Conservation (phyloP, 306 rosid species). For the Glycyrrhiza uralensis region DNA sequence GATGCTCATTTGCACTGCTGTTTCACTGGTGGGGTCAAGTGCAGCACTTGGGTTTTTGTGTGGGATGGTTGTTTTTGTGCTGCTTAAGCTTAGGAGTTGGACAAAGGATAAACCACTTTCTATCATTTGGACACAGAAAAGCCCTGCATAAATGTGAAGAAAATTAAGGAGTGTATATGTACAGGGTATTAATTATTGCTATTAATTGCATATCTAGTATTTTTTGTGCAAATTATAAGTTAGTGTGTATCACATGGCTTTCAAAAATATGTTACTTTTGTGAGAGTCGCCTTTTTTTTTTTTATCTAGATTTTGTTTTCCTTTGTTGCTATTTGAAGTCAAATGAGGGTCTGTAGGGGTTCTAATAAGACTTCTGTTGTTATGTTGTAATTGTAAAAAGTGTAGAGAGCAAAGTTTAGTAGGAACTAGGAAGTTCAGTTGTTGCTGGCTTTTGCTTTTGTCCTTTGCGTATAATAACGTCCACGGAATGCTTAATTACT, state of each 20-base stretch:
- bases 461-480: not conserved
- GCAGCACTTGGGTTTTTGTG: constrained; percentile 34
- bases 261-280: not conserved
- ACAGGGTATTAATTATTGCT: not conserved
- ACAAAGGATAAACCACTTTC: constrained; percentile 28
- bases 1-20: constrained; percentile 25
- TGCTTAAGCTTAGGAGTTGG: constrained; percentile 30
- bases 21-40: constrained; percentile 35
- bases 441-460: not conserved
- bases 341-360: not conserved
- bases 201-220: not conserved
- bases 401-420: not conserved
- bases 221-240: not conserved
- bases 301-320: not conserved
- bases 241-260: not conserved
- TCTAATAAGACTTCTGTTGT: not conserved
- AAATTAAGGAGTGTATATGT: not conserved
- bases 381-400: not conserved
- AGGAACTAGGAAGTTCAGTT: not conserved
- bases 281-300: not conserved
- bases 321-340: not conserved
- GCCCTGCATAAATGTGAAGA: not conserved
- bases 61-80: constrained; percentile 21
- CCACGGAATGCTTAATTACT: not conserved
- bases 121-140: constrained; percentile 29